Evolutionary conservation across 208 protist genomes (phyloP).

Genomic region (Novymonas esmeraldas): DNA sequence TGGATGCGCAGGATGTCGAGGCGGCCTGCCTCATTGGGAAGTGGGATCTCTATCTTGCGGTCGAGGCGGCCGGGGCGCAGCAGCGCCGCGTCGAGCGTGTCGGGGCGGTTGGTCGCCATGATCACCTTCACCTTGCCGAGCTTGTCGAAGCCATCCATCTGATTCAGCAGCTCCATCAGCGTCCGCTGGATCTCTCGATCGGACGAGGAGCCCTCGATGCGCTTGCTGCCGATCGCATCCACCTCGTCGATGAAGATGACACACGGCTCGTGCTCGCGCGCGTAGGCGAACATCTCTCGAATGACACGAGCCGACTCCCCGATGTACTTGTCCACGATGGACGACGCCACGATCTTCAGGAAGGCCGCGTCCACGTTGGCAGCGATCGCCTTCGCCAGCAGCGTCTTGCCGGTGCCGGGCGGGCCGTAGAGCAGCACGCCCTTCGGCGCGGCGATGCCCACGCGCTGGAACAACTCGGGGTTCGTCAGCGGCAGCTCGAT

Average conservation of each 20-base stretch:
- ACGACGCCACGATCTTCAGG: constrained; percentile 98
- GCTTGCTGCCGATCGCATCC: constrained; percentile 99
- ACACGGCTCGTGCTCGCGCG: constrained; percentile 98
- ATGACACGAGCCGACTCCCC: constrained; percentile 99
- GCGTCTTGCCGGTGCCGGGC: constrained; percentile 95
- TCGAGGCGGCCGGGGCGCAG: constrained; percentile 97
- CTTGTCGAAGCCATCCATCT: constrained; percentile 99
- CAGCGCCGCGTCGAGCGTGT: constrained; percentile 97
- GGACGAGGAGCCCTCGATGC: constrained; percentile 98
- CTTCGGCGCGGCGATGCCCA: constrained; percentile 99
- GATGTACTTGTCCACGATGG: constrained; percentile 99
- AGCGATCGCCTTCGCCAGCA: constrained; percentile 99
- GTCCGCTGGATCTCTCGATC: constrained; percentile 99
- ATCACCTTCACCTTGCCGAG: constrained; percentile 99
- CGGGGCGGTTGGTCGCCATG: constrained; percentile 99
- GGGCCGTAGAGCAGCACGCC: constrained; percentile 99
- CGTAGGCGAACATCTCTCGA: constrained; percentile 99
- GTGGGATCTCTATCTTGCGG: constrained; percentile 98
- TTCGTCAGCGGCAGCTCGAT: constrained; percentile 99
- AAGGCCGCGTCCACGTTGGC: constrained; percentile 98
- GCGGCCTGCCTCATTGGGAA: constrained; percentile 98
- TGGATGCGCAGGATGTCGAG: constrained; percentile 99
- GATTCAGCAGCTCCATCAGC: constrained; percentile 99
- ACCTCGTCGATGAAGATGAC: constrained; percentile 99
- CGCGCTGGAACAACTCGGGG: constrained; percentile 98